Conservation (phyloP, 352 stramenopile species). For the Globisporangium heterothallicum region DNA sequence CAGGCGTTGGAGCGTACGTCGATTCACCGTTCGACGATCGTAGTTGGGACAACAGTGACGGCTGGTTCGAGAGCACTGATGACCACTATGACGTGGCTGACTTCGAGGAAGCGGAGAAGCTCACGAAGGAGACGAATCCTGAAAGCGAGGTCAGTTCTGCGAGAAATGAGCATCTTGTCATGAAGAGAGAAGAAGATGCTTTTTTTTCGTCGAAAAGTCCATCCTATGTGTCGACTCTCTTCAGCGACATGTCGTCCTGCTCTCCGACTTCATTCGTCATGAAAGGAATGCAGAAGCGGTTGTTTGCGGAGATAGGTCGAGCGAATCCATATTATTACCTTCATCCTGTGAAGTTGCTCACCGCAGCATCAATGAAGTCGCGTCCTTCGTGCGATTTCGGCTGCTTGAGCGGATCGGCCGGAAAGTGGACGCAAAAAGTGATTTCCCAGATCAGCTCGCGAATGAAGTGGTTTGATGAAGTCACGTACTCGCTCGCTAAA, state of each 20-base stretch:
- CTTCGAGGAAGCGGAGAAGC: constrained; percentile 3
- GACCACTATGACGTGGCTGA: constrained; percentile 6
- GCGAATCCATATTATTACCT: constrained; percentile 74
- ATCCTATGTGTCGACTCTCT: constrained; percentile 35
- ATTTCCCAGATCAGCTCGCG: constrained; percentile 71
- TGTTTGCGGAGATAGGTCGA: constrained; percentile 61
- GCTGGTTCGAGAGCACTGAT: constrained; percentile 7
- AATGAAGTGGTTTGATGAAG: constrained; percentile 75
- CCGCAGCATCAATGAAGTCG: constrained; percentile 3
- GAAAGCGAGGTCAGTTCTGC: constrained; percentile 14
- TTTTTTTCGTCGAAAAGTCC: constrained; percentile 19
- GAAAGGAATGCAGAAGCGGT: constrained; percentile 49
- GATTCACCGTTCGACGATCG: constrained; percentile 2
- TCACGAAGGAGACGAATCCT: constrained; percentile 11
- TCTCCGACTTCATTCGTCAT: constrained; percentile 57
- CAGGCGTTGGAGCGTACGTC: neutral
- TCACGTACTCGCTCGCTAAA: constrained; percentile 67
- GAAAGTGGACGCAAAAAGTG: constrained; percentile 67
- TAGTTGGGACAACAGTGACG: constrained; percentile 4
- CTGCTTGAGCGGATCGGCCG: constrained; percentile 34
- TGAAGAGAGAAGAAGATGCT: constrained; percentile 23
- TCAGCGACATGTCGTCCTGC: constrained; percentile 33
- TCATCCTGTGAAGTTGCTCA: constrained; percentile 21
- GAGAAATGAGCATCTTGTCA: constrained; percentile 3
- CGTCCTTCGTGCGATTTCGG: constrained; percentile 45